Evolutionary conservation across 192 early-diverging fungal genomes (phyloP).

Genomic region (Backusella tuberculispora): DNA sequence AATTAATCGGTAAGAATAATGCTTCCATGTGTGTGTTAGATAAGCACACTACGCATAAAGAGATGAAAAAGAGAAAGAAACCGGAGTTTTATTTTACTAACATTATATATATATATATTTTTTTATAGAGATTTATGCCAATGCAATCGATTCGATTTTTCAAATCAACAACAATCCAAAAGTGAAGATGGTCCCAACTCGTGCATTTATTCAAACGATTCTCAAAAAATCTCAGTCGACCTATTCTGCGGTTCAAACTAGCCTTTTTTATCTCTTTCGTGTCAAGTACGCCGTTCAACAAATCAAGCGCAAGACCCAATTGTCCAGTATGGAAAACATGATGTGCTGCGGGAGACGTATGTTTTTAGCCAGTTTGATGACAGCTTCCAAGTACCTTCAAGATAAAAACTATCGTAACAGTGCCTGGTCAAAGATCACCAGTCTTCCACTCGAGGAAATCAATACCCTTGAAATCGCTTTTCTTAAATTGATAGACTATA

Average conservation of each 20-base stretch:
- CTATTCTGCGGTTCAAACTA: slow-evolving; percentile 71
- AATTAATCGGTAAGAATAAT: slow-evolving; percentile 21
- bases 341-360: slow-evolving; percentile 77
- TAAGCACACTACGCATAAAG: too few species aligned
- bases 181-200: slow-evolving; percentile 52
- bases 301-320: slow-evolving; percentile 13
- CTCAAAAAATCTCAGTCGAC: slow-evolving; percentile 68
- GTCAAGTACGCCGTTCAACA: slow-evolving; percentile 50
- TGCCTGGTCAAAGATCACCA: slow-evolving; percentile 86
- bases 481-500: slow-evolving; percentile 77
- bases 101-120: background rate
- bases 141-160: slow-evolving; percentile 67
- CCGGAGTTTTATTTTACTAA: background rate
- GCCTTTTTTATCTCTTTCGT: slow-evolving; percentile 70
- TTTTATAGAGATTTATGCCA: slow-evolving; percentile 58
- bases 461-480: slow-evolving; percentile 82
- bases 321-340: slow-evolving; percentile 43
- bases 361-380: slow-evolving; percentile 83
- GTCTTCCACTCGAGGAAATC: slow-evolving; percentile 76
- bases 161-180: slow-evolving; percentile 36
- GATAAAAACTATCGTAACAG: slow-evolving; percentile 85
- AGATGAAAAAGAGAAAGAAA: background rate
- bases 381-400: slow-evolving; percentile 84
- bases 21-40: background rate
- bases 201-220: slow-evolving; percentile 67